These are phyloP conservation scores for Mantamonas sphyraenae DNA, from an alignment of 78 protist species.

Conservation along the genomic window DNA sequence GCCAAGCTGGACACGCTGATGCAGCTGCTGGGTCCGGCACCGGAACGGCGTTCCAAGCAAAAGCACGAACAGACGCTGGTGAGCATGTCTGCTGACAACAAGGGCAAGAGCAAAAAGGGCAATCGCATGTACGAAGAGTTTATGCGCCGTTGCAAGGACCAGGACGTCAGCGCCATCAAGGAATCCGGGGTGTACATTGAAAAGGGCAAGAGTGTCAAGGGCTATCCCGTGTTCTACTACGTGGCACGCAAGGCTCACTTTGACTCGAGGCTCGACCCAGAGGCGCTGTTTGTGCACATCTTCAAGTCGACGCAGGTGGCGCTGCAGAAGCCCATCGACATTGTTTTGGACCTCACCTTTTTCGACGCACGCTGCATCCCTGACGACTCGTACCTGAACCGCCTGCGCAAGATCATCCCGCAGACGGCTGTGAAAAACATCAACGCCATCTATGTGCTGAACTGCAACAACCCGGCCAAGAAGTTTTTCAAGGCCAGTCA, in stretches of 20 bases:
- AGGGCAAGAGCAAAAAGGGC: too few species aligned
- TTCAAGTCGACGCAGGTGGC: constrained; percentile 30
- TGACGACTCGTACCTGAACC: constrained; percentile 27
- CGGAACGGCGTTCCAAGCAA: too few species aligned
- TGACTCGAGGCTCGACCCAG: constrained; percentile 26
- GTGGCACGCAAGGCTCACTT: constrained; percentile 36
- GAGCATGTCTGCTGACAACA: too few species aligned
- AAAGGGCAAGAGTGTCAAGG: constrained; percentile 26
- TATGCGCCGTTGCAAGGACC: too few species aligned
- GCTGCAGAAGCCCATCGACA: constrained; percentile 10
- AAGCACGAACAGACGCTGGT: too few species aligned
- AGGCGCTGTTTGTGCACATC: constrained; percentile 17
- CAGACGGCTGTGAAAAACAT: not conserved
- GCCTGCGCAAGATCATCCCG: constrained; percentile 37
- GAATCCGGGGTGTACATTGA: too few species aligned
- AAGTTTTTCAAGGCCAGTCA: constrained; percentile 23
- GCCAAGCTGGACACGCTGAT: too few species aligned
- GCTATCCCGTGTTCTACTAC: constrained; percentile 31
- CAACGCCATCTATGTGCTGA: constrained; percentile 10
- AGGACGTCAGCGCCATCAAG: too few species aligned
- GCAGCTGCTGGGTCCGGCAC: too few species aligned
- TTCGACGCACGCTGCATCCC: constrained; percentile 11
- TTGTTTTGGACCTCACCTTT: constrained; percentile 35
- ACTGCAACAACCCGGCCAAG: constrained; percentile 23
- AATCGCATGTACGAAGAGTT: too few species aligned